Conservation (phyloP, 208 protist genomes). For the Wallacemonas sp. region DNA sequence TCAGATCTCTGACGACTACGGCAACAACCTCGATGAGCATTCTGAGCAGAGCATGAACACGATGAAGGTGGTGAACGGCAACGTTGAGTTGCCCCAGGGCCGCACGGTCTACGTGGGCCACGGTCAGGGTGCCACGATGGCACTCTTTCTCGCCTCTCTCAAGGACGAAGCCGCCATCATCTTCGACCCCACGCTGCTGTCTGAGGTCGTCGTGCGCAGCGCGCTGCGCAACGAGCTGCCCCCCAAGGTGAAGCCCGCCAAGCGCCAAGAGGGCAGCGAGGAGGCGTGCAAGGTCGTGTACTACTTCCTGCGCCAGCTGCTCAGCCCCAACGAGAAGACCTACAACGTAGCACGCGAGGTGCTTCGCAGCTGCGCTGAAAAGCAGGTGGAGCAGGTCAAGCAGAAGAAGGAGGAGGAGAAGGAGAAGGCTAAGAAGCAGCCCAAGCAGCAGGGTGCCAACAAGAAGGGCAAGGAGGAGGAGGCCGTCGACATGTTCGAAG, state of each 20-base stretch:
- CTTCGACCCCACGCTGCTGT: slow-evolving; percentile 45
- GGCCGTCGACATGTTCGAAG: background rate
- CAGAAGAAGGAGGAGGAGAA: slow-evolving; percentile 25
- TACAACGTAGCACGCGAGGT: background rate
- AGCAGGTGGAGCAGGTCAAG: slow-evolving; percentile 16
- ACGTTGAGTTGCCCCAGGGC: slow-evolving; percentile 16
- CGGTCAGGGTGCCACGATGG: slow-evolving; percentile 41
- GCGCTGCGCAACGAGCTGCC: slow-evolving; percentile 26
- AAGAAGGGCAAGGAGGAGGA: slow-evolving; percentile 11
- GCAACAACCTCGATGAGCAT: slow-evolving; percentile 63
- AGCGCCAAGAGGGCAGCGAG: slow-evolving; percentile 22
- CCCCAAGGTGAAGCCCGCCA: slow-evolving; percentile 24
- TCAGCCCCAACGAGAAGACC: slow-evolving; percentile 6
- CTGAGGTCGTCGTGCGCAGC: slow-evolving; percentile 36
- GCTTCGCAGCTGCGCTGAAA: slow-evolving; percentile 5
- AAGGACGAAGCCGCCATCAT: slow-evolving; percentile 30
- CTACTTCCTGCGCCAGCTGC: slow-evolving; percentile 11
- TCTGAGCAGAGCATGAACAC: slow-evolving; percentile 36
- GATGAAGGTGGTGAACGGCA: slow-evolving; percentile 24
- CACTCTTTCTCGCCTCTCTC: slow-evolving; percentile 36
- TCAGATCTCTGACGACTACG: slow-evolving; percentile 56
- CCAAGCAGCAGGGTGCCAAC: slow-evolving; percentile 5
- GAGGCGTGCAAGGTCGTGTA: slow-evolving; percentile 4
- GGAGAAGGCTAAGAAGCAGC: slow-evolving; percentile 22
- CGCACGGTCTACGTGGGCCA: slow-evolving; percentile 54